Evolutionary conservation across 2,329 filamentous ascomycete genomes (phyloP).

Genomic region (Pestalotiopsis sp.): DNA sequence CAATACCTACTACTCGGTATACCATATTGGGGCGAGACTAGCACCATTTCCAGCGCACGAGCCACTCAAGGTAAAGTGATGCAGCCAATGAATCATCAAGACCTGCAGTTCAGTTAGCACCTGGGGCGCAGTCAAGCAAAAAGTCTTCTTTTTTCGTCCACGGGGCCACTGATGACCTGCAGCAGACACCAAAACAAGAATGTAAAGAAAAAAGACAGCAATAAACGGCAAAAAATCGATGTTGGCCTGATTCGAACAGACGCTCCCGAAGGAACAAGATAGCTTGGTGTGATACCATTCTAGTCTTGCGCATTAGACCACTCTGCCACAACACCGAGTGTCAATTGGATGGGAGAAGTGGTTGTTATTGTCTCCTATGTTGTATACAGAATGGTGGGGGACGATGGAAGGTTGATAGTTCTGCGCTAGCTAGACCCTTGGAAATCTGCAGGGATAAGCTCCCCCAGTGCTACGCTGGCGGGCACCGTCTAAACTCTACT

Average conservation of each 20-base stretch:
- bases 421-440: neutral
- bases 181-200: neutral
- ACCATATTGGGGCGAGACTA: too few relatives aligned
- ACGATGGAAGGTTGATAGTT: neutral
- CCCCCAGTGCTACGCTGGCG: neutral
- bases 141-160: too few relatives aligned
- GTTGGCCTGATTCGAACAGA: neutral
- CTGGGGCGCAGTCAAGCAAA: too few relatives aligned
- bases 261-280: slow-evolving; percentile 10
- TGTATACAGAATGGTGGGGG: neutral
- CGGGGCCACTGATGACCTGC: too few relatives aligned
- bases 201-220: neutral
- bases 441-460: neutral
- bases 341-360: neutral
- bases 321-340: slow-evolving; percentile 8
- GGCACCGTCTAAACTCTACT: neutral
- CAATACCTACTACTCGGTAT: too few relatives aligned
- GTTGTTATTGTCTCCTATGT: neutral
- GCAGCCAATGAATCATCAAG: too few relatives aligned
- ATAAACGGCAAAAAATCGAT: neutral
- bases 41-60: too few relatives aligned
- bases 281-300: neutral
- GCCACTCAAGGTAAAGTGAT: too few relatives aligned
- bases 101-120: too few relatives aligned
- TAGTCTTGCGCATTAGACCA: slow-evolving; percentile 14